Base-by-base conservation (phyloP, 768 basidiomycete genomes). In the Tulasnella sp. region DNA sequence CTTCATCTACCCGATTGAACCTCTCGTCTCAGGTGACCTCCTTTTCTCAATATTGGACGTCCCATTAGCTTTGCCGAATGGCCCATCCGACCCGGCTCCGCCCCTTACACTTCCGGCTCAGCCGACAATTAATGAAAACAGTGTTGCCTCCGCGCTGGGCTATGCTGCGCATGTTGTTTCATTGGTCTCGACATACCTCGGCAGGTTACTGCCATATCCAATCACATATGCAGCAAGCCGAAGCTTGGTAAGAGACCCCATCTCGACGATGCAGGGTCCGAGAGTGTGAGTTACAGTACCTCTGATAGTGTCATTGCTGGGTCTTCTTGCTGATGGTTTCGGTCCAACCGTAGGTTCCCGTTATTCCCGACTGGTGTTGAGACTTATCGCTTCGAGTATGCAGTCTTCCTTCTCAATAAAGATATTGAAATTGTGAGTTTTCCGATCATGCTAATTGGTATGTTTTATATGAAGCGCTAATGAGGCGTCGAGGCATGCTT, bases 331-430 rank as follows among this genome's bases (percentile, higher is more conserved):
- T 11, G 11, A n/a, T 43, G 11, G 11, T 43, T n/a, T 11, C n/a
- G n/a, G n/a, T n/a, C n/a, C n/a, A n/a, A n/a, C n/a, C n/a, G n/a
- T 65, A 96, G 94, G 79, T 99, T 98, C 70, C 96, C 96, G 17
- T 74, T 99, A 29, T 99, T 91, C 71, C 85, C 89, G 1, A 88
- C 41, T 10, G 93, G 94, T 3, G 94, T 97, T 60, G 96, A 98
- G 69, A 87, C 86, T 44, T 98, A 97, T 72, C 80, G 96, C 24
- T 99, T 95, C 67, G 95, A 98, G 71, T 99, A 98, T 74, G 96
- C 85, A 3, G 95, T 98, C 3, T 98, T 93, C 71, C 73, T 99
- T 43, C 76, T 98, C 30, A 99, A 99, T 75, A 99, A 98, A 72
- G 79, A 99, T 71, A 93, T 99, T 64, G 95, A 99, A 74, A 77